A percentile compares a stretch with the other conserved stretches of the same genome.
Evolutionary conservation across 306 rosid species (phyloP).

Genomic region (Prunus campanulata): DNA sequence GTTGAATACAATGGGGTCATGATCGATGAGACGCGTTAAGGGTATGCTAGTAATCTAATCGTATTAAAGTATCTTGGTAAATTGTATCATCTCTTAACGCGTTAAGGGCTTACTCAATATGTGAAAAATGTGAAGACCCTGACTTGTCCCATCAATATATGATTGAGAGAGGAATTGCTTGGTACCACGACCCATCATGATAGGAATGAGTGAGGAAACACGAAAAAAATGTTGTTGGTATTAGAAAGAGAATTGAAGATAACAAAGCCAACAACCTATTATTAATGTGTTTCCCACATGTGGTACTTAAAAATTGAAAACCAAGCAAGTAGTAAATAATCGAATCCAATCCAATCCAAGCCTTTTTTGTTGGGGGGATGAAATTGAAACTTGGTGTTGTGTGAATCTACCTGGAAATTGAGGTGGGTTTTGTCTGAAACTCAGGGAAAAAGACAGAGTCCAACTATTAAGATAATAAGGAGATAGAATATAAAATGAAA

Average conservation of each 20-base stretch:
- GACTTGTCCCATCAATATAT: slow-evolving; percentile 21
- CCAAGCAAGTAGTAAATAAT: not conserved
- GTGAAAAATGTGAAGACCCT: not conserved
- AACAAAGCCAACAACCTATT: slow-evolving; percentile 28
- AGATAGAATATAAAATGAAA: slow-evolving; percentile 10
- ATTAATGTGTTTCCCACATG: slow-evolving; percentile 39
- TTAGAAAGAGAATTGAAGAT: slow-evolving; percentile 23
- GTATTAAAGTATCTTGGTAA: not conserved
- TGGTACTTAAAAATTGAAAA: slow-evolving; percentile 10
- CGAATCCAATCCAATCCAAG: slow-evolving; percentile 19
- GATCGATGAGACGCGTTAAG: not conserved
- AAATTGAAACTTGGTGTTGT: slow-evolving; percentile 40
- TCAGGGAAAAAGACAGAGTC: slow-evolving; percentile 52
- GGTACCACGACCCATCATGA: slow-evolving; percentile 12
- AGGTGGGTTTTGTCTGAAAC: slow-evolving; percentile 74
- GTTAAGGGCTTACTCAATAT: not conserved
- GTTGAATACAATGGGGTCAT: not conserved
- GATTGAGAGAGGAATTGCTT: slow-evolving; percentile 14
- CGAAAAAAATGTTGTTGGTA: slow-evolving; percentile 30
- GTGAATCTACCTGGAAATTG: slow-evolving; percentile 95
- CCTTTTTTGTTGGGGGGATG: slow-evolving; percentile 37
- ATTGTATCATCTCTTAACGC: not conserved
- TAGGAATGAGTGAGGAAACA: not conserved
- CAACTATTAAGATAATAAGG: slow-evolving; percentile 21
- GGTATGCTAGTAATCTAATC: not conserved